These are phyloP conservation scores for Coemansia guatemalensis DNA, from an alignment of 192 early-diverging fungal species.

Conservation along the genomic window DNA sequence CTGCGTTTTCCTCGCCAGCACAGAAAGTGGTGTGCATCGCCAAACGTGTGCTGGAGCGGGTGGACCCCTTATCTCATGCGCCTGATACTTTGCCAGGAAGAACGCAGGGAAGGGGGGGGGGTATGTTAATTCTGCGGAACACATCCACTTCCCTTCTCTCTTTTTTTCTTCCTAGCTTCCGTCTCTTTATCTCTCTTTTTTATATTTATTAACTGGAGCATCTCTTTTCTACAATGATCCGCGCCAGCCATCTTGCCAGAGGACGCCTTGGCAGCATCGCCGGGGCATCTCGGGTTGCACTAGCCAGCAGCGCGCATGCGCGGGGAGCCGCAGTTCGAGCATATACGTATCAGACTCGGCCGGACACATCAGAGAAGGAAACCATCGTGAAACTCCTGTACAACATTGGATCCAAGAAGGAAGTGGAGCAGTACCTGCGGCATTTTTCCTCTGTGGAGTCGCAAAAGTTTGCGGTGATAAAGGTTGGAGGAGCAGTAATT, in stretches of 20 bases:
- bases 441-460: slow-evolving; percentile 97
- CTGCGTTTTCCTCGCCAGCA: background rate
- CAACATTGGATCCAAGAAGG: slow-evolving; percentile 98
- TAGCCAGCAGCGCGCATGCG: slow-evolving; percentile 1
- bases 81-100: background rate
- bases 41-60: background rate
- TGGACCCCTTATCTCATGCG: background rate
- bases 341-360: slow-evolving; percentile 36
- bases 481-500: slow-evolving; percentile 95
- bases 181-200: slow-evolving; percentile 8
- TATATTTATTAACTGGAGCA: slow-evolving; percentile 1
- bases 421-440: slow-evolving; percentile 97
- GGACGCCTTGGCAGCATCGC: slow-evolving; percentile 1
- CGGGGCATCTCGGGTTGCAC: slow-evolving; percentile 1
- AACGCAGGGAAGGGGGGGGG: background rate
- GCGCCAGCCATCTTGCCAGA: slow-evolving; percentile 40
- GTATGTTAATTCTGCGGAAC: background rate
- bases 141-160: background rate
- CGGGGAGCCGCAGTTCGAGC: slow-evolving; percentile 1
- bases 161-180: slow-evolving; percentile 10
- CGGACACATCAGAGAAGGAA: slow-evolving; percentile 63
- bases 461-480: slow-evolving; percentile 99
- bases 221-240: slow-evolving; percentile 26
- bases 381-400: slow-evolving; percentile 88
- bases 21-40: background rate